These are phyloP conservation scores for Dioscorea dumetorum DNA, from an alignment of 106 monocot genomes.

Conservation along the genomic window DNA sequence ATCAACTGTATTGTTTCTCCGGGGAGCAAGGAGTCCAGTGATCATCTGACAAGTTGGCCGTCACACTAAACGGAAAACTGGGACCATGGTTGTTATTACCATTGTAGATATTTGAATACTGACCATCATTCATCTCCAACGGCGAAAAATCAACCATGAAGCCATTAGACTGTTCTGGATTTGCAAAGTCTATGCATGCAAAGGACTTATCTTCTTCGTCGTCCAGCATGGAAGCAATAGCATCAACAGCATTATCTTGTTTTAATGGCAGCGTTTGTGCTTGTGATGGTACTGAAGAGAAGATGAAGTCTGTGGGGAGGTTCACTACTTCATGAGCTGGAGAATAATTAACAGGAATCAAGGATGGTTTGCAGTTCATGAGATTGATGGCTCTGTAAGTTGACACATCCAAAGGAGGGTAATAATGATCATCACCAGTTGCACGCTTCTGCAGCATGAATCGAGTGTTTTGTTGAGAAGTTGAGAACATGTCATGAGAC, in stretches of 20 bases:
- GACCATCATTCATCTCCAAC: slow-evolving; percentile 20
- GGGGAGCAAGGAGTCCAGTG: slow-evolving; percentile 39
- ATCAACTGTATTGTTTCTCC: slow-evolving; percentile 50
- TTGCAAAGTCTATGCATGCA: slow-evolving; percentile 31
- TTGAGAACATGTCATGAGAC: slow-evolving; percentile 22
- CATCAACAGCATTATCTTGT: slow-evolving; percentile 9
- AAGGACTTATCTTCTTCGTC: slow-evolving; percentile 9
- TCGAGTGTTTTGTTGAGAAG: slow-evolving; percentile 5
- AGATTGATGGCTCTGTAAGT: slow-evolving; percentile 15
- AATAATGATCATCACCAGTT: not conserved
- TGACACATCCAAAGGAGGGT: slow-evolving; percentile 11
- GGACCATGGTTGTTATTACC: not conserved
- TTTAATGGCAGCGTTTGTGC: too few relatives aligned
- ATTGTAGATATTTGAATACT: slow-evolving; percentile 2
- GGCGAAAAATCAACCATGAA: slow-evolving; percentile 26
- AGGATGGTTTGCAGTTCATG: slow-evolving; percentile 12
- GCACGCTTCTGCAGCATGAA: too few relatives aligned
- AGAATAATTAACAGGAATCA: slow-evolving; percentile 1
- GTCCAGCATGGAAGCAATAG: slow-evolving; percentile 31
- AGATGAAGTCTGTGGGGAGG: slow-evolving; percentile 28
- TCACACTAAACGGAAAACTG: slow-evolving; percentile 40
- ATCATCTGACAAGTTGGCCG: slow-evolving; percentile 38
- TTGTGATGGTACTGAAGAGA: slow-evolving; percentile 12
- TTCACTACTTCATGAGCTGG: slow-evolving; percentile 11
- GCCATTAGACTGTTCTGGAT: slow-evolving; percentile 25